Conservation (phyloP, 441 rosid genomes). For the Jatropha multifida region DNA sequence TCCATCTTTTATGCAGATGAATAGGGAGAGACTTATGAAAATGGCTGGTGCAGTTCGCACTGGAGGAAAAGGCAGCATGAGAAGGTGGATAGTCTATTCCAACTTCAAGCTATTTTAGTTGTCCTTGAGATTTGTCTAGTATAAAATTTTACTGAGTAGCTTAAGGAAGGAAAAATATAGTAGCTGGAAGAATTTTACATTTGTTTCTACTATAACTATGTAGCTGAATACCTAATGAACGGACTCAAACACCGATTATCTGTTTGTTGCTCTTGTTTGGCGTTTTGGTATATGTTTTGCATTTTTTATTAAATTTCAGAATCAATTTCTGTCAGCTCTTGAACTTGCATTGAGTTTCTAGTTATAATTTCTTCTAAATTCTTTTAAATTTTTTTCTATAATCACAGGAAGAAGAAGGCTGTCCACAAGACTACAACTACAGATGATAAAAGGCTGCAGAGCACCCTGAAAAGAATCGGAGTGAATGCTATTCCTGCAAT, state of each 20-base stretch:
- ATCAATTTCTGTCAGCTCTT: background rate
- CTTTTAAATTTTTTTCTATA: too few species aligned
- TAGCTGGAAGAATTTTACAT: too few species aligned
- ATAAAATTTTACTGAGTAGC: too few species aligned
- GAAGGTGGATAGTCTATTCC: background rate
- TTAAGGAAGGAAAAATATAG: too few species aligned
- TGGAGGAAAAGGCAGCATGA: background rate
- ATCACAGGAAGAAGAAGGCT: background rate
- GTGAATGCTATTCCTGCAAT: conserved; percentile 1
- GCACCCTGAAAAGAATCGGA: background rate
- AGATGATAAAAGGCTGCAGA: background rate
- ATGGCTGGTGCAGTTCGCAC: background rate
- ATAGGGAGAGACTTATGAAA: background rate
- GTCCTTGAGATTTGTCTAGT: too few species aligned
- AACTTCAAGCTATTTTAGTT: too few species aligned
- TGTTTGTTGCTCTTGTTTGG: background rate
- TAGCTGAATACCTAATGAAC: too few species aligned
- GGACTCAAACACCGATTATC: too few species aligned
- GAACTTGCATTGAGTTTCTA: background rate
- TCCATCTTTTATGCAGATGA: background rate
- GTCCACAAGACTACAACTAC: background rate
- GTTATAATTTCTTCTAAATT: too few species aligned
- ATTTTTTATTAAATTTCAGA: too few species aligned
- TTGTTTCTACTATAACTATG: too few species aligned
- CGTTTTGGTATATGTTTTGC: background rate